A percentile compares a stretch with the other conserved stretches of the same genome.
These are phyloP conservation scores for Gynochthodes officinalis DNA, from an alignment of 257 asterid species.

Conservation along the genomic window DNA sequence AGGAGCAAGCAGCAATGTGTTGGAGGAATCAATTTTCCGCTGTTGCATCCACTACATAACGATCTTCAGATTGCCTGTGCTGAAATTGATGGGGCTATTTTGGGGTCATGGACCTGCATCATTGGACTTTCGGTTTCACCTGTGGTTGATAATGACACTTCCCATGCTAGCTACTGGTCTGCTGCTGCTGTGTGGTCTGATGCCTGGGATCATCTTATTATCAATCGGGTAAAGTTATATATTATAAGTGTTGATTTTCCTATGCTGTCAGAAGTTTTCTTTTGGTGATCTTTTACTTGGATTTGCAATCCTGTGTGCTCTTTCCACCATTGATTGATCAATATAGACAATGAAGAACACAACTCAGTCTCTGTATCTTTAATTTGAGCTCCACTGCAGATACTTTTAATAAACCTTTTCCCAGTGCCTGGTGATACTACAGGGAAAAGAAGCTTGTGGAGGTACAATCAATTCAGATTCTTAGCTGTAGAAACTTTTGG, in stretches of 20 bases:
- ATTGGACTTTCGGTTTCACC: slow-evolving; percentile 49
- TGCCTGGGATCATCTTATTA: slow-evolving; percentile 89
- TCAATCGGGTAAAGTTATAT: slow-evolving; percentile 82
- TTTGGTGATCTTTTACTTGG: background rate
- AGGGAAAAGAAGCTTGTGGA: background rate
- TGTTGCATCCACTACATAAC: slow-evolving; percentile 53
- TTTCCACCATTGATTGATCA: background rate
- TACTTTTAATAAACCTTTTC: background rate
- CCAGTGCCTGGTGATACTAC: background rate
- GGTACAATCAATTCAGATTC: background rate
- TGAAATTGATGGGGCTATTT: slow-evolving; percentile 91
- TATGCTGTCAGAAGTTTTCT: background rate
- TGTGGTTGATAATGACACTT: slow-evolving; percentile 70
- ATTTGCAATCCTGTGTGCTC: background rate
- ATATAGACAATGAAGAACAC: background rate
- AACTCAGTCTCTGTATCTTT: background rate
- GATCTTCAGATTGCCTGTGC: slow-evolving; percentile 60
- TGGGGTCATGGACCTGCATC: slow-evolving; percentile 77
- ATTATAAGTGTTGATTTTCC: slow-evolving; percentile 9
- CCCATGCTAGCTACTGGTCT: slow-evolving; percentile 82
- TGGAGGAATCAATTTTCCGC: slow-evolving; percentile 41
- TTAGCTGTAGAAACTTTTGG: background rate
- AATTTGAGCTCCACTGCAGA: background rate
- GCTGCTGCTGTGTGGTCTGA: slow-evolving; percentile 96
- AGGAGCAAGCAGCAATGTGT: slow-evolving; percentile 38